phyloP scores from a whole-genome alignment of 2,329 filamentous ascomycete genomes.

The Hypoxylon sp. region DNA sequence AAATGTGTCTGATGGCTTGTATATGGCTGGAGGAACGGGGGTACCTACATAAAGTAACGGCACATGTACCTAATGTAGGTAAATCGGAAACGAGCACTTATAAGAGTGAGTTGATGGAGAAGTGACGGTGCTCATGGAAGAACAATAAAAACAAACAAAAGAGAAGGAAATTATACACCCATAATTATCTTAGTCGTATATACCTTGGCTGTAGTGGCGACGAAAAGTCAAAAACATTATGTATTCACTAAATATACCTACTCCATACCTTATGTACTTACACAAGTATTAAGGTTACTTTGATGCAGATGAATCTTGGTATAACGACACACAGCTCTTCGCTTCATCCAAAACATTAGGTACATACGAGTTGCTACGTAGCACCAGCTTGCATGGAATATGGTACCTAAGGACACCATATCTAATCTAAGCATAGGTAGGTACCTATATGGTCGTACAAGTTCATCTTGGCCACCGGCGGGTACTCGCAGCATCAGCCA shows the following conservation, averaged over 20 bases:
- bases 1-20: neutral
- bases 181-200: neutral
- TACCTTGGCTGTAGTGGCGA: neutral
- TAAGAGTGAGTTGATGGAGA: neutral
- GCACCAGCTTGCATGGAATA: neutral
- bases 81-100: no score
- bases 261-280: neutral
- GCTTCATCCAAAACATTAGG: slow-evolving; percentile 24
- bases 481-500: slow-evolving; percentile 9
- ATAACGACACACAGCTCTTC: slow-evolving; percentile 8
- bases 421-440: neutral
- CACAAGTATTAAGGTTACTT: neutral
- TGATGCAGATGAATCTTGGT: neutral
- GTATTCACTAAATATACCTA: neutral
- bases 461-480: slow-evolving; percentile 1
- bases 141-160: neutral
- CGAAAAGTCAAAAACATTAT: neutral
- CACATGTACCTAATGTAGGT: no score
- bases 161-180: neutral
- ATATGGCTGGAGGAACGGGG: neutral
- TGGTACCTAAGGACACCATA: neutral
- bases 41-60: neutral
- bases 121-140: neutral
- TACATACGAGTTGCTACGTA: neutral
- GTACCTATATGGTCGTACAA: neutral